A percentile compares a stretch with the other conserved stretches of the same genome.
phyloP scores from a whole-genome alignment of 1,284 basidiomycete genomes.

The Exobasidium rhododendri region DNA sequence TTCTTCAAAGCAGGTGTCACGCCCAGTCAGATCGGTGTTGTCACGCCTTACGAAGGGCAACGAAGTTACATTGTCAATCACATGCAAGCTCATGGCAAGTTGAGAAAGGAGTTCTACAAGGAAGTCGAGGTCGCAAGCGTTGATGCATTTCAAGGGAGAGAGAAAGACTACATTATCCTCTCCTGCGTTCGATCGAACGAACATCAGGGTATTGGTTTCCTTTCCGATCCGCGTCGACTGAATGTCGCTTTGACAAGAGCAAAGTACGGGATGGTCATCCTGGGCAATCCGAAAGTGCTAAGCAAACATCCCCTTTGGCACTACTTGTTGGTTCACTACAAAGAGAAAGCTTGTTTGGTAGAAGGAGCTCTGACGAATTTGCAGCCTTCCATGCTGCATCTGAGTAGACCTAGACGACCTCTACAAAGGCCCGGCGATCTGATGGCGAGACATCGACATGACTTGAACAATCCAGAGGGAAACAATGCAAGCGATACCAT shows the following conservation, averaged over 20 bases:
- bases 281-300: slow-evolving; percentile 96
- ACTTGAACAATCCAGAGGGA: slow-evolving; percentile 6
- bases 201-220: slow-evolving; percentile 98
- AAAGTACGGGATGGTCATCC: slow-evolving; percentile 94
- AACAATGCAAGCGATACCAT: slow-evolving; percentile 15
- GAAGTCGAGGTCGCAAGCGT: slow-evolving; percentile 98
- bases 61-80: slow-evolving; percentile 98
- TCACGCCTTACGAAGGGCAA: slow-evolving; percentile 98
- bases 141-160: slow-evolving; percentile 98
- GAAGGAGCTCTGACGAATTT: slow-evolving; percentile 95
- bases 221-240: slow-evolving; percentile 92
- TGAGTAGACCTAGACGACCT: slow-evolving; percentile 57
- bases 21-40: slow-evolving; percentile 92
- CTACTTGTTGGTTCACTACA: slow-evolving; percentile 95
- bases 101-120: slow-evolving; percentile 99
- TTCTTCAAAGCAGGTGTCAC: slow-evolving; percentile 99
- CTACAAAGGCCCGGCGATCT: slow-evolving; percentile 49
- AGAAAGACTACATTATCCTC: slow-evolving; percentile 99
- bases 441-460: slow-evolving; percentile 41
- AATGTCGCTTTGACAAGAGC: slow-evolving; percentile 97
- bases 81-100: slow-evolving; percentile 97
- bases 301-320: slow-evolving; percentile 91
- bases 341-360: slow-evolving; percentile 88
- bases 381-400: slow-evolving; percentile 97
- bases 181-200: slow-evolving; percentile 99